Evolutionary conservation across 2,329 filamentous ascomycete species (phyloP), one percentile per base, ranked within the genome.

Genomic region (Xylariaceae sp.): DNA sequence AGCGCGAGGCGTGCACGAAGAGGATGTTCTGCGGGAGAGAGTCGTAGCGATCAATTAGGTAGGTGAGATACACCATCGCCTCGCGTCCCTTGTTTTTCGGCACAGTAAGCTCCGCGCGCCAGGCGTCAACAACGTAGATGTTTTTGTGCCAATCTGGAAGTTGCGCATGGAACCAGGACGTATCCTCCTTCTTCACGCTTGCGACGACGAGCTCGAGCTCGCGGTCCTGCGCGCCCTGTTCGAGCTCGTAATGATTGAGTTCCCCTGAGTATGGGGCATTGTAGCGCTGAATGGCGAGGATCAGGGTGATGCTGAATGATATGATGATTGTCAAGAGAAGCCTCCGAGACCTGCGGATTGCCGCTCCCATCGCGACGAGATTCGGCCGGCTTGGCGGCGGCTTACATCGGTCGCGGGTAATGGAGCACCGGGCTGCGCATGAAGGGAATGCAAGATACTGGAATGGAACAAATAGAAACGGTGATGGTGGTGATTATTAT

Each of bases 41-140:
- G 67, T 78, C 73, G 74, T 82, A 82, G 62, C 74, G 73, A 64
- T 79, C 76, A 67, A 81, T 79, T 59, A 82, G 74, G 72, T 80
- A 79, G 59, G 76, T 81, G 11, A 82, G 72, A 66, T 81, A 81
- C 18, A 78, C 77, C 78, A 82, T 82, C 39, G 79, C 76, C 70
- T 82, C 80, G 58, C 76, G 76, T 37, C 80, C 80, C 65, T 81
- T 81, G 65, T 81, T 82, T 49, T 66, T 64, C 2, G 77, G 73
- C 11, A 84, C 80, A 0, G 77, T 81, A 62, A 82, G 70, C 17
- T 73, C 62, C 2, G 80, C 79, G 4, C 62, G 63, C 37, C 75
- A 72, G 64, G 82, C 76, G 64, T 85, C 77, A 55, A 81, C 80
- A 30, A 82, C 76, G 68, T 85, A 85, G 59, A 84, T 75, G 60